Evolutionary conservation across 345 rosid species (phyloP).

Genomic region (Orychophragmus violaceus): DNA sequence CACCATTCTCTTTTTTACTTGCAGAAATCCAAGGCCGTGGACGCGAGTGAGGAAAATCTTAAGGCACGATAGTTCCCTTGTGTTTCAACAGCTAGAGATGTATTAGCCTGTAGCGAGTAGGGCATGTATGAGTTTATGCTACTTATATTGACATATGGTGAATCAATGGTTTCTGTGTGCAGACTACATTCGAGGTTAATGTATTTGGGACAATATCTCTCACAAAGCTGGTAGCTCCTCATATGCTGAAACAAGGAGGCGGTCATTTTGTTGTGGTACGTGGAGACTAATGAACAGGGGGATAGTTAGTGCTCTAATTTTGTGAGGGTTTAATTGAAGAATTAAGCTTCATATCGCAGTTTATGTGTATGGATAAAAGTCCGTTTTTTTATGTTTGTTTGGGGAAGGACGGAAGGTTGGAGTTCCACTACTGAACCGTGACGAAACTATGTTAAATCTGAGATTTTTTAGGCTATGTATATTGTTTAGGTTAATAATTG

Average conservation of each 20-base stretch:
- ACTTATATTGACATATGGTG: background rate
- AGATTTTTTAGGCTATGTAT: background rate
- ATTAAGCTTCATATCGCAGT: background rate
- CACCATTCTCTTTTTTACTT: conserved; percentile 7
- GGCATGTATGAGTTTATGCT: background rate
- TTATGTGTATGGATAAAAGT: background rate
- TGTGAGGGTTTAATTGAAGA: background rate
- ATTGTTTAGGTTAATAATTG: background rate
- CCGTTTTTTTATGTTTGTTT: background rate
- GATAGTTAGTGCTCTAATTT: background rate
- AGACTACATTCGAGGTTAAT: conserved; percentile 81
- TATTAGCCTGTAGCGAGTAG: background rate
- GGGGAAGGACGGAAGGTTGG: background rate
- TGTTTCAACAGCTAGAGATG: background rate
- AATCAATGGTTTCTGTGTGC: conserved; percentile 13
- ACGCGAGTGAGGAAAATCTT: conserved; percentile 61
- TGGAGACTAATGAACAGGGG: conserved; percentile 9
- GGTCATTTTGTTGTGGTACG: conserved; percentile 98
- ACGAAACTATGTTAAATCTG: background rate
- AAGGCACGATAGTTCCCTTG: conserved; percentile 28
- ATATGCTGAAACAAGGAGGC: conserved; percentile 69
- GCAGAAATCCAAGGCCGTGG: conserved; percentile 83
- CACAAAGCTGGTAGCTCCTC: conserved; percentile 69
- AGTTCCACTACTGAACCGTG: background rate
- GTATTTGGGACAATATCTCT: conserved; percentile 86